Evolutionary conservation across 2,329 filamentous ascomycete species (phyloP).

Genomic region (Arthrobotrys conoides): DNA sequence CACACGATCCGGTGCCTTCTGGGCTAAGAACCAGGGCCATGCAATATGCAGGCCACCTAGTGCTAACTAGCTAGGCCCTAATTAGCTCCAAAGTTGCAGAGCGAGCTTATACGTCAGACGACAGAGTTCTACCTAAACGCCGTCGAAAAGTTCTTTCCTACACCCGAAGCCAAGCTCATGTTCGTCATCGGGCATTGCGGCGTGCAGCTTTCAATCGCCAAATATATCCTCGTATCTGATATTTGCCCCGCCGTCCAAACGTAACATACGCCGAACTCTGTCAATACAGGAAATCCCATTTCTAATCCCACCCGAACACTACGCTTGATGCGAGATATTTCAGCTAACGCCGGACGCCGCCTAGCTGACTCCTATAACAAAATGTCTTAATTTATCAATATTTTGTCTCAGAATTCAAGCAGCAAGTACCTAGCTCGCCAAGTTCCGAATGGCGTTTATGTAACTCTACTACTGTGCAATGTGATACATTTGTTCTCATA

Average conservation of each 20-base stretch:
- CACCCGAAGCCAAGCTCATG: conserved; percentile 29
- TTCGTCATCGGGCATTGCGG: conserved; percentile 56
- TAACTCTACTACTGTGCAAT: conserved; percentile 7
- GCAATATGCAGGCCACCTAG: conserved; percentile 29
- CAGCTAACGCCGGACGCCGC: conserved; percentile 39
- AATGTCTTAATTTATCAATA: conserved; percentile 51
- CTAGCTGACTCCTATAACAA: conserved; percentile 32
- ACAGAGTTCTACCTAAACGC: conserved; percentile 42
- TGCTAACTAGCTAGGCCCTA: conserved; percentile 5
- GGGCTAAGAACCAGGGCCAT: conserved; percentile 30
- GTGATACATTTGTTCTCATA: not conserved
- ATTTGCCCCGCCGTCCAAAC: conserved; percentile 34
- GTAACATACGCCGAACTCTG: conserved; percentile 50
- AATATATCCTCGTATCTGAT: conserved; percentile 47
- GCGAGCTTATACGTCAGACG: conserved; percentile 43
- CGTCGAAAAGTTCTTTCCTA: conserved; percentile 40
- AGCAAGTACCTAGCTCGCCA: conserved; percentile 24
- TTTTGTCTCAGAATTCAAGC: conserved; percentile 35
- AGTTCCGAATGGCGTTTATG: conserved; percentile 56
- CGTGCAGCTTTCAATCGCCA: conserved; percentile 40
- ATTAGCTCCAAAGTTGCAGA: not conserved
- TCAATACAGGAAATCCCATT: conserved; percentile 17
- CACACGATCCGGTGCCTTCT: conserved; percentile 30
- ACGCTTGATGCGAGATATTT: conserved; percentile 21
- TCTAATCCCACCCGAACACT: conserved; percentile 18